Conservation (phyloP, 164 flowering plant species). For the Warburgia ugandensis region DNA sequence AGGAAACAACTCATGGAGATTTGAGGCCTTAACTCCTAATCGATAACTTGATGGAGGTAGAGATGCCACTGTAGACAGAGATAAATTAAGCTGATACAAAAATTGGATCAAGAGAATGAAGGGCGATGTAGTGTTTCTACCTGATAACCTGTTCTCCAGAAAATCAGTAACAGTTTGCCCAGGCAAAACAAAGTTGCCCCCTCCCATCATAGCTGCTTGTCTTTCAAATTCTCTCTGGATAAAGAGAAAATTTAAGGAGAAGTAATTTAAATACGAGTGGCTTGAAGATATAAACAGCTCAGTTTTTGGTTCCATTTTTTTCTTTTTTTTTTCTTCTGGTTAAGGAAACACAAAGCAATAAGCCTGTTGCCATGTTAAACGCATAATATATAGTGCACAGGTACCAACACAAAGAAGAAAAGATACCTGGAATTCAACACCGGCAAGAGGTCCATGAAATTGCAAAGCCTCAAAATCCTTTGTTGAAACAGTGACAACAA, state of each 20-base stretch:
- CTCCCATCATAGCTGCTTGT: conserved; percentile 86
- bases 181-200: conserved; percentile 89
- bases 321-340: not conserved
- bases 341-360: not conserved
- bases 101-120: not conserved
- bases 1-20: conserved; percentile 83
- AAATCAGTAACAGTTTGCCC: conserved; percentile 87
- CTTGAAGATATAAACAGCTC: no score
- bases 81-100: conserved; percentile 1
- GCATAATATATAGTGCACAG: not conserved
- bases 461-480: conserved; percentile 60
- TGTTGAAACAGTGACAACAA: conserved; percentile 72
- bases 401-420: conserved; percentile 2
- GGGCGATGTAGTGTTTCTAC: conserved; percentile 21
- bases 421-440: conserved; percentile 85
- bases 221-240: conserved; percentile 72
- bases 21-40: conserved; percentile 81
- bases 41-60: conserved; percentile 91
- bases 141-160: conserved; percentile 63
- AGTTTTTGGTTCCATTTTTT: not conserved
- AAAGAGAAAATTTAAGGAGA: not conserved
- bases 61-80: conserved; percentile 36
- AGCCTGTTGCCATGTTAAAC: not conserved
- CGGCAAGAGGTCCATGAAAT: conserved; percentile 81
- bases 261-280: not conserved